Conservation (phyloP, 1,284 basidiomycete genomes). For the Lentinula novae-zelandiae region DNA sequence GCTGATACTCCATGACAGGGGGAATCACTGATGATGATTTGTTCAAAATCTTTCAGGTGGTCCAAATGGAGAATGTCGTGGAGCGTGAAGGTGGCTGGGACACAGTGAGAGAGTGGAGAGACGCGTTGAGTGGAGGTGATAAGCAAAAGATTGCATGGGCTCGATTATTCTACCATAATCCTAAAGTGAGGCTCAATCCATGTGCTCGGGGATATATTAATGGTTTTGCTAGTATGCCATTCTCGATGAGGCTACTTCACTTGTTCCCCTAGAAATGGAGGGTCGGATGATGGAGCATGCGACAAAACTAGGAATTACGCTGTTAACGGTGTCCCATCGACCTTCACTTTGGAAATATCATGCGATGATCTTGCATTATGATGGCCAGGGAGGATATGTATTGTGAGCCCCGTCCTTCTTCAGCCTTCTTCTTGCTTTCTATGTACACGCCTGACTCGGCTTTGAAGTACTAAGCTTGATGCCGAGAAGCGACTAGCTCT, state of each 20-base stretch:
- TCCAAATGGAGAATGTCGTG: constrained; percentile 87
- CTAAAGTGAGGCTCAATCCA: constrained; percentile 56
- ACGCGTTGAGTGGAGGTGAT: constrained; percentile 85
- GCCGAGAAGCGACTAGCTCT: constrained; percentile 88
- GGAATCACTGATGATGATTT: constrained; percentile 79
- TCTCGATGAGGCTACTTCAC: constrained; percentile 92
- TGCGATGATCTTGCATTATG: constrained; percentile 87
- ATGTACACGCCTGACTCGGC: not conserved
- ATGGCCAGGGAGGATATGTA: constrained; percentile 79
- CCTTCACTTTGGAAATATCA: constrained; percentile 97
- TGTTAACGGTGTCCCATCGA: constrained; percentile 89
- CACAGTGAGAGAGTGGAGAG: constrained; percentile 85
- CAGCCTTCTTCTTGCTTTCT: constrained; percentile 2
- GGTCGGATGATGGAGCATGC: constrained; percentile 96
- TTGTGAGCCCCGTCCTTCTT: constrained; percentile 54
- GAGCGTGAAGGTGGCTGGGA: constrained; percentile 98
- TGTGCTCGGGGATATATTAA: not conserved
- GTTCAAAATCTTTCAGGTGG: constrained; percentile 67
- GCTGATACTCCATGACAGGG: constrained; percentile 31
- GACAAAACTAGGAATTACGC: constrained; percentile 81
- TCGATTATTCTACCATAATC: constrained; percentile 91
- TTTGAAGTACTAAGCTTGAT: constrained; percentile 77
- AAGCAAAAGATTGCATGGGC: constrained; percentile 97
- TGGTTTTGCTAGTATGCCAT: constrained; percentile 75
- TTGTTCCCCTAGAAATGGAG: constrained; percentile 92